phyloP scores from a whole-genome alignment of 805 yeast genomes.

The Cyberlindnera americana region DNA sequence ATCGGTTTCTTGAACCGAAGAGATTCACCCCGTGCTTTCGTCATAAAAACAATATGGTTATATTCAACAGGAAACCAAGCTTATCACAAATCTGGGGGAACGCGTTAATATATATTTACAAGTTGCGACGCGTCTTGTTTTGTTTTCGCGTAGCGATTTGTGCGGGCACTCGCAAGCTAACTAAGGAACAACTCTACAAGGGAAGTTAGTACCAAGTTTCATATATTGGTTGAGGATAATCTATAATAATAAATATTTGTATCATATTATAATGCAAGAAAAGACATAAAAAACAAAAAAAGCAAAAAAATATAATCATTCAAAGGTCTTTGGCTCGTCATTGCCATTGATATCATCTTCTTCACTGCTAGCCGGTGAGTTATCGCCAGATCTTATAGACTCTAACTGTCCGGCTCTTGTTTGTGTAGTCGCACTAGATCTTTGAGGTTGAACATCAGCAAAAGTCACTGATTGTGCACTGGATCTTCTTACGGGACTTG shows the following conservation, averaged over 20 bases:
- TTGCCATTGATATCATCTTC: neutral
- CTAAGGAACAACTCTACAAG: neutral
- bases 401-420: neutral
- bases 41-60: slow-evolving; percentile 8
- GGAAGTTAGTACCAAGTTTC: too few relatives aligned
- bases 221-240: too few relatives aligned
- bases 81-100: too few relatives aligned
- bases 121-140: slow-evolving; percentile 8
- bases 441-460: neutral
- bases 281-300: too few relatives aligned
- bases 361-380: neutral
- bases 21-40: slow-evolving; percentile 19
- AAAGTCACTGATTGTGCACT: slow-evolving; percentile 5
- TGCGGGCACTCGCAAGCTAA: slow-evolving; percentile 1
- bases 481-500: slow-evolving; percentile 8
- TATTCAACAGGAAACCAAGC: too few relatives aligned
- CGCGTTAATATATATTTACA: slow-evolving; percentile 4
- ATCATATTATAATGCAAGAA: too few relatives aligned
- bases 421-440: neutral
- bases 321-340: neutral
- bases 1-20: slow-evolving; percentile 44
- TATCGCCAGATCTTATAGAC: slow-evolving; percentile 3
- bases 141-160: neutral
- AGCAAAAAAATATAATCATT: too few relatives aligned
- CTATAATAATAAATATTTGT: too few relatives aligned